Evolutionary conservation across 2,329 filamentous ascomycete genomes (phyloP).

Genomic region (Podosphaera fusca): DNA sequence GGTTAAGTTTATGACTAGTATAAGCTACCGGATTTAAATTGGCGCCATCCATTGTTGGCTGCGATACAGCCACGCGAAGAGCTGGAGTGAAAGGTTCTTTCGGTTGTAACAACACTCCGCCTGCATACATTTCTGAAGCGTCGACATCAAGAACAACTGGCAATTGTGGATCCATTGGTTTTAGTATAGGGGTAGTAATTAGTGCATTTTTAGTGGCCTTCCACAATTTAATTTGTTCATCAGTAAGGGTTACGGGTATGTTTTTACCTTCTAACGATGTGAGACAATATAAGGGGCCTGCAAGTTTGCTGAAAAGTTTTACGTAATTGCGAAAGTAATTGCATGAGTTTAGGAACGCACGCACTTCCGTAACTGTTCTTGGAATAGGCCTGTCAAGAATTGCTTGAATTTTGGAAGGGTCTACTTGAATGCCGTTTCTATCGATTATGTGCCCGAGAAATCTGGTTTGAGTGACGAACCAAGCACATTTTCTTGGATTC

Average conservation of each 20-base stretch:
- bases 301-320: not conserved
- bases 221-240: not conserved
- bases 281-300: not conserved
- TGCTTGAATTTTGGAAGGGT: too few species aligned
- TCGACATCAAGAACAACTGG: not conserved
- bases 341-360: not conserved
- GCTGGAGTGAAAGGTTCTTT: not conserved
- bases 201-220: not conserved
- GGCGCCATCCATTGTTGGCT: not conserved
- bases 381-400: not conserved
- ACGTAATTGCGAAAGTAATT: not conserved
- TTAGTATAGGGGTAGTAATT: not conserved
- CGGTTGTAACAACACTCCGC: not conserved
- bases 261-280: not conserved
- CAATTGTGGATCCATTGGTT: not conserved
- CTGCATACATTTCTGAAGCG: not conserved
- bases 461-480: too few species aligned
- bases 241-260: not conserved
- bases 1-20: too few species aligned
- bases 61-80: not conserved
- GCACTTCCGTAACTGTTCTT: not conserved
- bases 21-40: too few species aligned
- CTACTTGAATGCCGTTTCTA: too few species aligned
- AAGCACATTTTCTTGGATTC: too few species aligned
- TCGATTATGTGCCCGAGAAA: too few species aligned